Evolutionary conservation across 2,329 filamentous ascomycete species (phyloP), one percentile per base, ranked within the genome.

Genomic region (Fusarium cyanostomum): DNA sequence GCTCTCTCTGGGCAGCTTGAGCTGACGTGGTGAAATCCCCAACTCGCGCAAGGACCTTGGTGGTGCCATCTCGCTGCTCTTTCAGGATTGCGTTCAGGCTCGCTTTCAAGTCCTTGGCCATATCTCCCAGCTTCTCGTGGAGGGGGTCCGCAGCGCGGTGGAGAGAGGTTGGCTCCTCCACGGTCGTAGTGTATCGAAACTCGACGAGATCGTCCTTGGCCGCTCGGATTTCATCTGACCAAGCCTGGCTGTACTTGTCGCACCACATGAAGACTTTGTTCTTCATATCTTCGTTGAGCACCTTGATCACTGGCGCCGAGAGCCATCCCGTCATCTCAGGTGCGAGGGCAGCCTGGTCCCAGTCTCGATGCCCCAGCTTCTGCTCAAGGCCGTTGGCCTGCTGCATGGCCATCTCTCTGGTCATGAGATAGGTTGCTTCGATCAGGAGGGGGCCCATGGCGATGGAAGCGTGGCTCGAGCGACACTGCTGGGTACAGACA

Each of bases 251-350:
- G 5, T 38, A 4, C 8, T 44, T 26, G 0, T 13, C 8, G 5
- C 55, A 59, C 50, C 49, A 45, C n/a, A 33, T 31, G 3, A 41
- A 50, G 1, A 50, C 30, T 7, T 37, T 50, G 11, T 55, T 55
- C 4, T 59, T 55, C 9, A n/a, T 35, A 1, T 59, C 38, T 3
- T 59, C 28, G 2, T 6, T 39, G 1, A 59, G 34, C 1, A 33
- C 39, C 7, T 34, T 41, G 2, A 42, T 30, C 1, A 60, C 30
- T 3, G 26, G 28, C 2, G 2, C 5, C 0, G 34, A 50, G 0
- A 60, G n/a, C 50, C 44, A 60, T 2, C 26, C 12, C 2, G 4
- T 28, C 39, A 51, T 60, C 12, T n/a, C 12, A 7, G 31, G 3
- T 2, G 7, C 11, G 5, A 60, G 34, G 3, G 3, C 2, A 10